Base-by-base conservation (phyloP, 129 eudicot species). In the Chrysanthemum seticuspe region DNA sequence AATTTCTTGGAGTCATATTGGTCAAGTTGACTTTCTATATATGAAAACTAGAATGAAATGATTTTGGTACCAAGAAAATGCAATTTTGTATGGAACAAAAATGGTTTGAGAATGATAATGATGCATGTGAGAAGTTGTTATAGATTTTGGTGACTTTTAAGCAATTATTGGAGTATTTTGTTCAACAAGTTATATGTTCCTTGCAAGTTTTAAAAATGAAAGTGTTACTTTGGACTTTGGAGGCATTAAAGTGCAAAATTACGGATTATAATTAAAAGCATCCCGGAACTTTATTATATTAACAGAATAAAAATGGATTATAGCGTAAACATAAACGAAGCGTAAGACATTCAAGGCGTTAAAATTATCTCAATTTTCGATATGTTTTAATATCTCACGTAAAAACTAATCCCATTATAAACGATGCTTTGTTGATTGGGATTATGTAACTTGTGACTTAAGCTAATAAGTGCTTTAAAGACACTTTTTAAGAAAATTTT, bases 131-230 rank as follows among this genome's bases (percentile, higher is more conserved):
- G 40, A 50, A 51, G 58, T 18, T 53, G 18, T 19, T 73, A 29
- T 50, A 59, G 57, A 70, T 59, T 79, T 59, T 72, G 65, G 63
- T 78, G 67, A 63, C 77, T 79, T 73, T 50, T 8, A 74, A 68
- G 74, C 79, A 25, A 73, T 34, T 61, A 67, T 73, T 48, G 13
- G 70, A 79, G 74, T 73, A 44, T 21, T 16, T 70, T 71, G 79
- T 55, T 67, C 23, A 29, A 67, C 52, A 82, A 79, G 87, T 65
- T 68, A 76, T 65, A 58, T 82, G 81, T 85, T 79, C 16, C 90
- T 83, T 86, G 82, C 87, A 86, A 86, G 90, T 71, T 71, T 78
- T 54, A 19, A 54, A 78, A 71, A 40, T 68, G 63, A 70, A 70
- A 62, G 49, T 11, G 60, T 45, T 45, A 25, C 21, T 59, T 69